Evolutionary conservation across 2,329 filamentous ascomycete species (phyloP).

Genomic region (Monosporascus sp.): DNA sequence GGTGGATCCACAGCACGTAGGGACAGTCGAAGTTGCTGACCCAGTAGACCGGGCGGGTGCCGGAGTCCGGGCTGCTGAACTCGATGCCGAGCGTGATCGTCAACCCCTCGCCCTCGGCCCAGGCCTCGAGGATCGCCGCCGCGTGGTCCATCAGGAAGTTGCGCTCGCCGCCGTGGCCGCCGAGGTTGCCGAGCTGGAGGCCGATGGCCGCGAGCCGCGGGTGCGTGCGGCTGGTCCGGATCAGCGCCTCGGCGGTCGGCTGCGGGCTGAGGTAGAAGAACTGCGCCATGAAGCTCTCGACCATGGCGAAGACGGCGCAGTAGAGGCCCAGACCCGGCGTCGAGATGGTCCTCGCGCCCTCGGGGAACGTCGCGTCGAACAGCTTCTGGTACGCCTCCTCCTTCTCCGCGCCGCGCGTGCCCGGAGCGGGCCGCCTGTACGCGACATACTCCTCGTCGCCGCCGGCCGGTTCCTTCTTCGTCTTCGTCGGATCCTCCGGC

Average conservation of each 20-base stretch:
- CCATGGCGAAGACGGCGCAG: neutral
- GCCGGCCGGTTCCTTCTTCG: neutral
- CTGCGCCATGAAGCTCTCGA: neutral
- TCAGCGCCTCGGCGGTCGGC: neutral
- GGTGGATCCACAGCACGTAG: neutral
- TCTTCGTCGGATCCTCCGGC: neutral
- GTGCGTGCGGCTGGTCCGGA: neutral
- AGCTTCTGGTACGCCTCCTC: too few relatives aligned
- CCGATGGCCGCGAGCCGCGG: neutral
- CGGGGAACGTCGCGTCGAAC: too few relatives aligned
- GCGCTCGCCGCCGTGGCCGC: neutral
- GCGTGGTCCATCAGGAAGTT: neutral
- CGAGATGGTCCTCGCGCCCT: too few relatives aligned
- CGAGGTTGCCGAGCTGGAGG: too few relatives aligned
- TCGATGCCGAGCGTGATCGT: neutral
- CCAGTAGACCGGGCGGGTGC: neutral
- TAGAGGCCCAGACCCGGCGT: neutral
- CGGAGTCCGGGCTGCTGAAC: neutral
- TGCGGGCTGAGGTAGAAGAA: neutral
- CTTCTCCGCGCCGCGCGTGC: too few relatives aligned
- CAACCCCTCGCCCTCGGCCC: neutral
- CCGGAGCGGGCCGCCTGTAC: too few relatives aligned
- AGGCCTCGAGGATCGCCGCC: neutral
- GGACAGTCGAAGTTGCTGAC: neutral
- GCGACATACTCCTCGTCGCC: neutral